Conservation (phyloP, 306 rosid species). For the Prosopis cineraria region DNA sequence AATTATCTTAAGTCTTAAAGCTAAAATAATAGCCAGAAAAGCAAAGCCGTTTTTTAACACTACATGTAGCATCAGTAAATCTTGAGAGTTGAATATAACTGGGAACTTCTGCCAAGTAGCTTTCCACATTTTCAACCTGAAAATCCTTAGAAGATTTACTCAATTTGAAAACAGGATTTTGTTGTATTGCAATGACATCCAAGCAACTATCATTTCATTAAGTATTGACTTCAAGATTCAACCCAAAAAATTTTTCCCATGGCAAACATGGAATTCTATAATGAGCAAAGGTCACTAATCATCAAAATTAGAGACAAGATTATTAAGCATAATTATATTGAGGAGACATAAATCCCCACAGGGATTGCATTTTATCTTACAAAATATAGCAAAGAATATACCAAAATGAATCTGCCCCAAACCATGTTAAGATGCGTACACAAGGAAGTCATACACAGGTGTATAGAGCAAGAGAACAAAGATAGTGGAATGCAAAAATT, state of each 20-base stretch:
- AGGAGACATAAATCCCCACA: background rate
- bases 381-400: background rate
- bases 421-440: background rate
- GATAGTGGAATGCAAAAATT: background rate
- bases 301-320: background rate
- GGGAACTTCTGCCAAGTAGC: background rate
- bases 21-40: background rate
- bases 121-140: background rate
- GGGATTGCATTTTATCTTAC: background rate
- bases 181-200: background rate
- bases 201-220: background rate
- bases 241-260: background rate
- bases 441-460: background rate
- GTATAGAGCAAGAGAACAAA: background rate
- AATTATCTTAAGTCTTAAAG: background rate
- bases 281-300: background rate
- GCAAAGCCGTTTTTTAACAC: background rate
- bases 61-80: background rate
- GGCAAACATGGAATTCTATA: background rate
- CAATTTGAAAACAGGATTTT: background rate
- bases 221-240: background rate
- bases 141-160: background rate
- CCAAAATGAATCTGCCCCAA: background rate
- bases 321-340: background rate
- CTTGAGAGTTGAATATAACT: background rate